Percentiles rank a stretch among this genome's conserved stretches.
phyloP scores from a whole-genome alignment of 129 eudicot species.

The Escallonia rubra region DNA sequence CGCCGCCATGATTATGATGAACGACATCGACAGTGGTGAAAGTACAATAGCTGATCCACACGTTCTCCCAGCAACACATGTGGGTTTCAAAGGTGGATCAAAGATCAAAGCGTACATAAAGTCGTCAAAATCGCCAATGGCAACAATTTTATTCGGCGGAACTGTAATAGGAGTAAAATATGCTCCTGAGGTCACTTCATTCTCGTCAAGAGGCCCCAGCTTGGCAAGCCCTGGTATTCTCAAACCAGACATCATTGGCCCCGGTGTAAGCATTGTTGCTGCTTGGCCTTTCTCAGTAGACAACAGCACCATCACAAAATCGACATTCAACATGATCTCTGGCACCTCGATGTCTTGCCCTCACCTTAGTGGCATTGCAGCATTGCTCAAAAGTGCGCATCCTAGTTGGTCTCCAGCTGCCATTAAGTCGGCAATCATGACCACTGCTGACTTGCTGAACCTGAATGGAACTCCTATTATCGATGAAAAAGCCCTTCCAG shows the following conservation, averaged over 20 bases:
- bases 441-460: not conserved
- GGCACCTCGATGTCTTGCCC: conserved; percentile 29
- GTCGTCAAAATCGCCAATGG: too few relatives aligned
- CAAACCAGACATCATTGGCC: conserved; percentile 68
- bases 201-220: conserved; percentile 60
- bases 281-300: conserved; percentile 57
- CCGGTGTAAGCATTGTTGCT: conserved; percentile 53
- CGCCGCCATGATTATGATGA: too few relatives aligned
- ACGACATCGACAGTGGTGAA: too few relatives aligned
- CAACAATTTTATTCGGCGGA: too few relatives aligned
- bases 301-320: not conserved
- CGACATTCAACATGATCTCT: not conserved
- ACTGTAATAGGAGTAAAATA: too few relatives aligned
- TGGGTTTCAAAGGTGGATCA: too few relatives aligned
- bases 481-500: not conserved
- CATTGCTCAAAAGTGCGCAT: conserved; percentile 11
- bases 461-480: too few relatives aligned
- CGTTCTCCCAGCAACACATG: too few relatives aligned
- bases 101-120: too few relatives aligned
- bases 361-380: conserved; percentile 21
- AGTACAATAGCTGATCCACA: too few relatives aligned
- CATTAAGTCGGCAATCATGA: conserved; percentile 17
- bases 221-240: conserved; percentile 46
- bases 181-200: conserved; percentile 7
- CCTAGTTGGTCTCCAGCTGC: conserved; percentile 4